These are phyloP conservation scores for Xylaria sp. DNA, from an alignment of 2,329 filamentous ascomycete genomes.

Conservation along the genomic window DNA sequence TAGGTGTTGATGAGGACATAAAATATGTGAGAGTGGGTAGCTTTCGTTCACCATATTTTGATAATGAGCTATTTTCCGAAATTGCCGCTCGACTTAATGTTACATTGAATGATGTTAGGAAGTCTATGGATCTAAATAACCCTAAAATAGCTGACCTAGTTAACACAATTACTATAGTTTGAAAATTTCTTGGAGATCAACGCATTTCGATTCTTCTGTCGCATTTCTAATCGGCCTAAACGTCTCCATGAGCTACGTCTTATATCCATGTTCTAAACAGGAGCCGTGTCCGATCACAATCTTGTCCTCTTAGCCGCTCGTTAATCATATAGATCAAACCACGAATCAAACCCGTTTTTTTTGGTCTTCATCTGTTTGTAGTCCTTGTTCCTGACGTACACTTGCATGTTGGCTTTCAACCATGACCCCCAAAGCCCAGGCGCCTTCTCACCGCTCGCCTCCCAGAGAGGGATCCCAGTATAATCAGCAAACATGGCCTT, in stretches of 20 bases:
- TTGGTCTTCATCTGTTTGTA: neutral
- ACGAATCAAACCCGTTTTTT: neutral
- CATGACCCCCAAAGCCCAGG: neutral
- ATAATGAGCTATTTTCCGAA: neutral
- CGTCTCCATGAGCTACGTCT: neutral
- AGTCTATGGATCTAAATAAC: neutral
- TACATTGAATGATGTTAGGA: neutral
- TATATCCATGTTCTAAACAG: neutral
- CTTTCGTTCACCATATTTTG: too few relatives aligned
- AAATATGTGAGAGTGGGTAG: neutral
- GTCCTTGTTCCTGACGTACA: neutral
- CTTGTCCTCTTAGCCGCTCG: neutral
- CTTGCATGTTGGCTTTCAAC: neutral
- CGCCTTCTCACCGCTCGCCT: neutral
- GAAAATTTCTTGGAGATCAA: neutral
- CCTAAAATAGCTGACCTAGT: neutral
- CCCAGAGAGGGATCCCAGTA: neutral
- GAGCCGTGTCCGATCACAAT: neutral
- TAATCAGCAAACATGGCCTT: constrained; percentile 12
- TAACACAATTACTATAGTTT: neutral
- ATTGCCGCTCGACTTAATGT: neutral
- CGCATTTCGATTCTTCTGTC: neutral
- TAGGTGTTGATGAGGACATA: too few relatives aligned
- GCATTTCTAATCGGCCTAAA: neutral
- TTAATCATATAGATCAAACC: neutral